These are phyloP conservation scores for Boletus edulis DNA, from an alignment of 768 basidiomycete species.

Conservation along the genomic window DNA sequence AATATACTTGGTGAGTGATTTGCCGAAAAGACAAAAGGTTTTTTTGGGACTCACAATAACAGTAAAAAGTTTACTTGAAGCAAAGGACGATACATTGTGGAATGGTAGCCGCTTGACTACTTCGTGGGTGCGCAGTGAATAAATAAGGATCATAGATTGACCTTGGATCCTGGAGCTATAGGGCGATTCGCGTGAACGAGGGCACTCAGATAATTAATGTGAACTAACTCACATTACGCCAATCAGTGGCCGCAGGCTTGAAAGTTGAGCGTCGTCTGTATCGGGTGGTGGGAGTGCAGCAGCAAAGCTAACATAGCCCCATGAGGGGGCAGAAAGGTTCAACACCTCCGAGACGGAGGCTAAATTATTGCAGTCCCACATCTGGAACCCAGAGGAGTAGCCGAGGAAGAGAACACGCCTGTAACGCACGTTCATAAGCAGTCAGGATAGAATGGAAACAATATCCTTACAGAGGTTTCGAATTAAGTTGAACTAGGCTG, in stretches of 20 bases:
- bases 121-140: no score
- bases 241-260: slow-evolving; percentile 16
- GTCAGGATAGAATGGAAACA: neutral
- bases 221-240: slow-evolving; percentile 31
- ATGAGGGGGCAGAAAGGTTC: slow-evolving; percentile 26
- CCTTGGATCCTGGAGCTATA: neutral
- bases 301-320: slow-evolving; percentile 24
- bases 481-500: slow-evolving; percentile 15
- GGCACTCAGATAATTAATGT: neutral
- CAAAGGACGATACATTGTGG: slow-evolving; percentile 26
- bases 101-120: neutral
- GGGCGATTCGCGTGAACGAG: slow-evolving; percentile 1
- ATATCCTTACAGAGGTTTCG: slow-evolving; percentile 18
- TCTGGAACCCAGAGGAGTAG: slow-evolving; percentile 51
- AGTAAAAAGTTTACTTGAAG: slow-evolving; percentile 10
- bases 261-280: neutral
- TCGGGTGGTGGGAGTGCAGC: no score
- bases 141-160: no score
- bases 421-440: neutral
- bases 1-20: neutral
- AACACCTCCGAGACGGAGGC: slow-evolving; percentile 51
- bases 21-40: slow-evolving; percentile 14
- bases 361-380: slow-evolving; percentile 62
- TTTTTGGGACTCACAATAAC: slow-evolving; percentile 27
- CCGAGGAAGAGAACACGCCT: slow-evolving; percentile 53